Percentiles rank a stretch among this genome's conserved stretches.
Evolutionary conservation across 768 basidiomycete species (phyloP).

Genomic region (Naematelia aurantialba): DNA sequence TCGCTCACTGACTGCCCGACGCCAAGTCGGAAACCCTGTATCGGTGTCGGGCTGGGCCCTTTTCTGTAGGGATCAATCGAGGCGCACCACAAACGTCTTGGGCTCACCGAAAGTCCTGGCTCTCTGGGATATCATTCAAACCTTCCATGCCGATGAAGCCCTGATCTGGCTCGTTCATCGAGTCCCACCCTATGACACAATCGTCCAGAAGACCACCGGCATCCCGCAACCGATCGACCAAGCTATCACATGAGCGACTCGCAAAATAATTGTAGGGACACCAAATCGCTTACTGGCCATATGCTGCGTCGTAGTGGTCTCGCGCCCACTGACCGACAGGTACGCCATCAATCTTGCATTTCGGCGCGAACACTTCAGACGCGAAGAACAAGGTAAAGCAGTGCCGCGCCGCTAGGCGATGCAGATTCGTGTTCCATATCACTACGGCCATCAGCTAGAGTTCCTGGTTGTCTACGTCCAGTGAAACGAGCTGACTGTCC

Average conservation of each 20-base stretch:
- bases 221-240: slow-evolving; percentile 71
- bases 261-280: no score
- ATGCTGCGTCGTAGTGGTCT: slow-evolving; percentile 68
- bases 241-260: slow-evolving; percentile 23
- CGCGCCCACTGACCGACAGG: slow-evolving; percentile 90
- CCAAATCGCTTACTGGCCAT: slow-evolving; percentile 54
- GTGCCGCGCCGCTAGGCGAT: slow-evolving; percentile 79
- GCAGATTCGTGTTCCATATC: slow-evolving; percentile 95
- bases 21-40: slow-evolving; percentile 76
- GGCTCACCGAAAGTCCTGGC: slow-evolving; percentile 57
- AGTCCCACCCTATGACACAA: slow-evolving; percentile 95
- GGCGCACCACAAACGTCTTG: neutral
- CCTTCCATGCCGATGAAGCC: slow-evolving; percentile 72
- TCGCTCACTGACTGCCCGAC: slow-evolving; percentile 74
- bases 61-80: slow-evolving; percentile 59
- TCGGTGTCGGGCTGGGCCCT: slow-evolving; percentile 79
- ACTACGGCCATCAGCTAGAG: slow-evolving; percentile 61
- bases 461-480: no score
- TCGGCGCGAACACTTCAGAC: slow-evolving; percentile 81
- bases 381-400: slow-evolving; percentile 94
- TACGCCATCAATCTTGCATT: slow-evolving; percentile 80
- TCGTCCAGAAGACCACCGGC: slow-evolving; percentile 73
- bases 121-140: slow-evolving; percentile 61
- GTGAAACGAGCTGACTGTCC: slow-evolving; percentile 36
- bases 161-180: slow-evolving; percentile 88